These are phyloP conservation scores for Pseudogymnoascus sp. DNA, from an alignment of 2,329 filamentous ascomycete species.

Conservation along the genomic window DNA sequence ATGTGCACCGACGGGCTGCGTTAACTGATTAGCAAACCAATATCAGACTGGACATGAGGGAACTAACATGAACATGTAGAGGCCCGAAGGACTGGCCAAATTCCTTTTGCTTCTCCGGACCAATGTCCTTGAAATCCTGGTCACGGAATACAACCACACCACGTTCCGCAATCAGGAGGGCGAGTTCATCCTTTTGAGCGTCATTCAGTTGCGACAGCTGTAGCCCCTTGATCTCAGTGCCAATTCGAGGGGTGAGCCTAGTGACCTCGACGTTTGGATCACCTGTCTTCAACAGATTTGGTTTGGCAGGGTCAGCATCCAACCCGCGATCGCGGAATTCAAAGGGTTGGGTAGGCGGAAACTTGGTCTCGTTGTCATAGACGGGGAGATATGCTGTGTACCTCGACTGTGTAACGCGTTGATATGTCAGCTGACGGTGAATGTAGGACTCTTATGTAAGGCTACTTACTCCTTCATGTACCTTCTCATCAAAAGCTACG, in stretches of 20 bases:
- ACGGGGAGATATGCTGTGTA: slow-evolving; percentile 65
- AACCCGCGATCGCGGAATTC: slow-evolving; percentile 65
- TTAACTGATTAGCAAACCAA: not conserved
- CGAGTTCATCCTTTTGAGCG: slow-evolving; percentile 43
- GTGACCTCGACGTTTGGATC: slow-evolving; percentile 46
- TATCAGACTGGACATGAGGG: not conserved
- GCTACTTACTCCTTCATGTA: not conserved
- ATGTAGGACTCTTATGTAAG: not conserved
- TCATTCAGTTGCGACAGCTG: slow-evolving; percentile 39
- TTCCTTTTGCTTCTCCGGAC: slow-evolving; percentile 58
- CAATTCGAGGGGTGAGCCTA: slow-evolving; percentile 30
- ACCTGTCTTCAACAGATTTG: slow-evolving; percentile 65
- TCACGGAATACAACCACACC: slow-evolving; percentile 56
- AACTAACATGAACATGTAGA: slow-evolving; percentile 57
- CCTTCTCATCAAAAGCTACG: not conserved
- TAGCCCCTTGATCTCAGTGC: slow-evolving; percentile 30
- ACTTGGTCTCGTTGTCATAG: slow-evolving; percentile 56
- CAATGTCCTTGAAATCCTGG: slow-evolving; percentile 60
- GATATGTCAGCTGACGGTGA: not conserved
- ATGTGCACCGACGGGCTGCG: slow-evolving; percentile 35
- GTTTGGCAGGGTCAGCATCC: slow-evolving; percentile 59
- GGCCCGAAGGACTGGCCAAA: slow-evolving; percentile 68
- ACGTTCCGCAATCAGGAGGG: slow-evolving; percentile 38
- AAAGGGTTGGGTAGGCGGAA: slow-evolving; percentile 57
- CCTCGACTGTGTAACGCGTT: slow-evolving; percentile 28